Conservation (phyloP, 129 eudicot genomes). For the Kitagawia praeruptora region DNA sequence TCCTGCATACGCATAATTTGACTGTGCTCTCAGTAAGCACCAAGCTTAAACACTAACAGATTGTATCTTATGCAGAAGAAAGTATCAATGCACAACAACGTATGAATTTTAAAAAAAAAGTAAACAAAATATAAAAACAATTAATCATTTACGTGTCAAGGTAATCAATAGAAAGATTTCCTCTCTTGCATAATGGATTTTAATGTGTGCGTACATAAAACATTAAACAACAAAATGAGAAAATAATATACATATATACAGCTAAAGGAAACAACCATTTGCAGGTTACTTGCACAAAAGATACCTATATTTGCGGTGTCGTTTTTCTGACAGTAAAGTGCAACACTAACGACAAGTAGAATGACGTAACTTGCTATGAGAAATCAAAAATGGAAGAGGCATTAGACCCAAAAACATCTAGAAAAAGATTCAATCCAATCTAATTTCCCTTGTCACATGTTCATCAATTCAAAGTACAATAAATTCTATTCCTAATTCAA, state of each 20-base stretch:
- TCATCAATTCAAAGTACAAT: not conserved
- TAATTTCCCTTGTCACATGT: not conserved
- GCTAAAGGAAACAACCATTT: not conserved
- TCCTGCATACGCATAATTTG: conserved; percentile 24
- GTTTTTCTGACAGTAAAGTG: not conserved
- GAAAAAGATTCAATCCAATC: not conserved
- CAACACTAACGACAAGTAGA: not conserved
- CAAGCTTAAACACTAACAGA: not conserved
- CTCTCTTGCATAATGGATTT: not conserved
- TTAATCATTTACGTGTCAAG: not conserved
- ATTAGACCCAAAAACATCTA: not conserved
- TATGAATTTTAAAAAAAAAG: not conserved
- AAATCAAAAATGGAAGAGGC: not conserved
- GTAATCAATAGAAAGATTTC: not conserved
- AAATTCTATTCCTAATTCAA: not conserved
- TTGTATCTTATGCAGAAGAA: not conserved
- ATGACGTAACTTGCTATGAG: not conserved
- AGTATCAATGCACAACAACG: not conserved
- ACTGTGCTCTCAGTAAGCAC: not conserved
- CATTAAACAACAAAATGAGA: not conserved
- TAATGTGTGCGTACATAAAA: not conserved
- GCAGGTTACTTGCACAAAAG: not conserved
- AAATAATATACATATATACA: not conserved
- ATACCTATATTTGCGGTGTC: not conserved
- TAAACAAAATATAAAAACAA: not conserved